These are phyloP conservation scores for Arachnopeziza araneosa DNA, from an alignment of 2,329 filamentous ascomycete genomes.

Conservation along the genomic window DNA sequence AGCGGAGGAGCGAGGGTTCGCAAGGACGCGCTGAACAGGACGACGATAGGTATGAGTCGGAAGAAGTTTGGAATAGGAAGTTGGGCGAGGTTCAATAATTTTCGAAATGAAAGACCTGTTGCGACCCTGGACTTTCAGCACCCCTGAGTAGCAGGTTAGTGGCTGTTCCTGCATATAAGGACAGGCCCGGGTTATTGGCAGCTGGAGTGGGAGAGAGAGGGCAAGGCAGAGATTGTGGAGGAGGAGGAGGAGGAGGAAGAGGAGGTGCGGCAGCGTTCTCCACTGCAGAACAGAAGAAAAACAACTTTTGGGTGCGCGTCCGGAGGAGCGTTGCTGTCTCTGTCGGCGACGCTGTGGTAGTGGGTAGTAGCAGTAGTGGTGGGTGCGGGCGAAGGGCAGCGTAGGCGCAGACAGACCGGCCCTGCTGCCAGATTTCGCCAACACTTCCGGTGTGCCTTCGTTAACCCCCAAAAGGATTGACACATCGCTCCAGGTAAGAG, in stretches of 20 bases:
- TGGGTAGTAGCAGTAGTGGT: no score
- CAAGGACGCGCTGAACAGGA: not conserved
- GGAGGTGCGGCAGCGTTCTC: no score
- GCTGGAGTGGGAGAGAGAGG: not conserved
- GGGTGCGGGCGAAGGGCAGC: not conserved
- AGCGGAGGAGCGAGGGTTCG: not conserved
- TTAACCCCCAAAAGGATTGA: no score
- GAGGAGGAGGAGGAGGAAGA: not conserved
- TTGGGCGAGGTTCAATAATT: not conserved
- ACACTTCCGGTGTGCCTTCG: no score
- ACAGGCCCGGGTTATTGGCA: not conserved
- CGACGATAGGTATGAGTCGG: not conserved
- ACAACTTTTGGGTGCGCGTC: not conserved
- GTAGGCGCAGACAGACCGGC: not conserved
- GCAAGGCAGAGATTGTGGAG: not conserved
- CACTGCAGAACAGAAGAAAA: not conserved
- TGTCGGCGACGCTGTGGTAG: no score
- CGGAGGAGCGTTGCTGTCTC: not conserved
- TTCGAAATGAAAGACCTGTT: not conserved
- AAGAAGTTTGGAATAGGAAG: not conserved
- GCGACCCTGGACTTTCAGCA: not conserved
- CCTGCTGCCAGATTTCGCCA: not conserved
- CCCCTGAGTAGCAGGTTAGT: not conserved
- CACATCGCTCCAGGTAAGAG: no score
- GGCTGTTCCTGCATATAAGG: not conserved